Base-by-base conservation (phyloP, 2,329 filamentous ascomycete genomes). In the Ophiocordyceps polyrhachis-furcata region DNA sequence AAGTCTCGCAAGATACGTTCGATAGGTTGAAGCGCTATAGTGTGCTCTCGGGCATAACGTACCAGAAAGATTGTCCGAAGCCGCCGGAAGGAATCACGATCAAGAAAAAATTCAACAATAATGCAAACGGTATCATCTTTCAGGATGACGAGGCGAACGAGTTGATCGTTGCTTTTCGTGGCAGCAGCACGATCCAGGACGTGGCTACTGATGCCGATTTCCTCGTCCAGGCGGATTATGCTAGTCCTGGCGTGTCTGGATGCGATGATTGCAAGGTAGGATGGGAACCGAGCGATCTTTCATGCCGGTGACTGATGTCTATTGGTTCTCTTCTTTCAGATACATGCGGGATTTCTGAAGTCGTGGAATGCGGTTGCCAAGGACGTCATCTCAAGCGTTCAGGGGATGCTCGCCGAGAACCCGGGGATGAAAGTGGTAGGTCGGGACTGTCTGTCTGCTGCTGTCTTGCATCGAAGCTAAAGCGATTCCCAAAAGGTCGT, bases 401-500 rank as follows among this genome's bases (percentile, higher is more conserved):
- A 38, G n/a, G 35, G 35, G n/a, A 5, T 20, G 17, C n/a, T 38
- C 35, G 35, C 35, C 11, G 35, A 38, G n/a, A 38, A 38, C 17
- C 35, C 35, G 11, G 17, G 7, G 3, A 17, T 38, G 35, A 38
- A 38, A 14, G 35, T 38, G n/a, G 35, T 28, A n/a, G n/a, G n/a
- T n/a, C n/a, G n/a, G n/a, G n/a, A n/a, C n/a, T n/a, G n/a, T n/a
- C n/a, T n/a, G n/a, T n/a, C n/a, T n/a, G n/a, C n/a, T 23, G 21
- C 25, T 28, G 25, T 4, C 25, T 4, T 28, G 25, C 9, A 9
- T 28, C 25, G 25, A 28, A 11, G 2, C 25, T 28, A 11, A 28
- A 28, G 25, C 25, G 5, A 7, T 28, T 28, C 25, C 21, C 21
- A 3, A 28, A 28, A 28, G 25, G 25, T 38, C n/a, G 60, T 68